Percentiles rank a stretch among this genome's conserved stretches.
These are phyloP conservation scores for Chaetomiaceae sp. DNA, from an alignment of 2,329 filamentous ascomycete species.

Conservation along the genomic window DNA sequence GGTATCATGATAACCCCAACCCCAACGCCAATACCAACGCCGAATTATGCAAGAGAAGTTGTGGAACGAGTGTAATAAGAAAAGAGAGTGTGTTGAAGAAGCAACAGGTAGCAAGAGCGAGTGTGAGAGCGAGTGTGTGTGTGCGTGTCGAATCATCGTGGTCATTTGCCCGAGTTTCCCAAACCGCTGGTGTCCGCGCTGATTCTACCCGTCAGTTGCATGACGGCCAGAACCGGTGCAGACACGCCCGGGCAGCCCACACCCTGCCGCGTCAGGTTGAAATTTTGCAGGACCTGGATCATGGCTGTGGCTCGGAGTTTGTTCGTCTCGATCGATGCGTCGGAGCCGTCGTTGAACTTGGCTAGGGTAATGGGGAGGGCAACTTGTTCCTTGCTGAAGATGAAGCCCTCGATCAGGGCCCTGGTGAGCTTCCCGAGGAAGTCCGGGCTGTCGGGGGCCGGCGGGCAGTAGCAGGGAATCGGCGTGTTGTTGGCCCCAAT, in stretches of 20 bases:
- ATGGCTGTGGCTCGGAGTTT: conserved; percentile 21
- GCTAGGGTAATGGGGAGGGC: conserved; percentile 15
- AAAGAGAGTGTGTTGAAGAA: too few species aligned
- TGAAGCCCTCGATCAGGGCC: conserved; percentile 22
- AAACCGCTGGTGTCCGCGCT: not conserved
- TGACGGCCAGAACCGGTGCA: conserved; percentile 14
- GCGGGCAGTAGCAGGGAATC: conserved; percentile 23
- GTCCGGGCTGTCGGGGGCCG: conserved; percentile 14
- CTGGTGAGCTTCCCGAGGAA: conserved; percentile 18
- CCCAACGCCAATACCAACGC: too few species aligned
- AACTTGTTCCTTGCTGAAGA: conserved; percentile 19
- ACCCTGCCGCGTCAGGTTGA: conserved; percentile 16
- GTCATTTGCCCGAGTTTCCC: conserved; percentile 6
- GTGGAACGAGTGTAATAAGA: too few species aligned
- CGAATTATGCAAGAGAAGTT: too few species aligned
- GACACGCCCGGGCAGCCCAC: conserved; percentile 20
- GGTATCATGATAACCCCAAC: too few species aligned
- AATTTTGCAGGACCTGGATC: conserved; percentile 23
- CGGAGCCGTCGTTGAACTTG: conserved; percentile 19
- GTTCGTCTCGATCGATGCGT: conserved; percentile 13
- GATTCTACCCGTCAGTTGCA: conserved; percentile 18
- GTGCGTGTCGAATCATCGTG: too few species aligned
- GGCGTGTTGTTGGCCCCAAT: conserved; percentile 17
- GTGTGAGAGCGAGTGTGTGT: not conserved
- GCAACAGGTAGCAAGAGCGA: too few species aligned